phyloP scores from a whole-genome alignment of 306 rosid species.

The Cicer chorassanicum region DNA sequence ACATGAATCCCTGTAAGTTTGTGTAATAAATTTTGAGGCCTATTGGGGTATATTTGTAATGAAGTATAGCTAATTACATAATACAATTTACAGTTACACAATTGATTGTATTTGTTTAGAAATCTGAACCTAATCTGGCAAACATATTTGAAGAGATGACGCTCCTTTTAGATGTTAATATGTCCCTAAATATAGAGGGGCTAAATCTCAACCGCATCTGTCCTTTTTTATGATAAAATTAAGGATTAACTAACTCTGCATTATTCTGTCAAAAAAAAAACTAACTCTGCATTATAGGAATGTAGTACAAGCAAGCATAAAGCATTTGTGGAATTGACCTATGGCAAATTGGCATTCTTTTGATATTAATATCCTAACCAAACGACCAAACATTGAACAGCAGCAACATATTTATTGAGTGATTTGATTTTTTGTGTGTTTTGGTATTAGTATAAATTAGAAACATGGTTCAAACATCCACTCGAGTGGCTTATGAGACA shows the following conservation, averaged over 20 bases:
- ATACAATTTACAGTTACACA: background rate
- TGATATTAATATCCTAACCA: background rate
- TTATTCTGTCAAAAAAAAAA: background rate
- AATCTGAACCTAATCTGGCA: conserved; percentile 7
- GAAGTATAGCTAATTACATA: background rate
- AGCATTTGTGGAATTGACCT: background rate
- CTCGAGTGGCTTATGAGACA: conserved; percentile 53
- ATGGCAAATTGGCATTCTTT: background rate
- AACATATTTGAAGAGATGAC: background rate
- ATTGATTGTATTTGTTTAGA: background rate
- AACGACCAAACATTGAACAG: conserved; percentile 6
- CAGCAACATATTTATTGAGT: background rate
- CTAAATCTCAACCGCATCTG: background rate
- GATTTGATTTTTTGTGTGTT: conserved; percentile 24
- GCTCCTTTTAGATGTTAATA: too few relatives aligned
- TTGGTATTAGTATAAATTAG: background rate
- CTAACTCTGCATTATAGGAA: background rate
- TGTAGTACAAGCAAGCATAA: background rate
- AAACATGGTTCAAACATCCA: conserved; percentile 50
- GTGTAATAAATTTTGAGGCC: conserved; percentile 33
- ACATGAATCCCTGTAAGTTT: conserved; percentile 23
- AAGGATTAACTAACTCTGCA: background rate
- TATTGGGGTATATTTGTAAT: background rate
- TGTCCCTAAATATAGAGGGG: background rate
- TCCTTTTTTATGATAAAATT: background rate